phyloP scores from a whole-genome alignment of 1,284 basidiomycete species.

The Acaromyces ingoldii region DNA sequence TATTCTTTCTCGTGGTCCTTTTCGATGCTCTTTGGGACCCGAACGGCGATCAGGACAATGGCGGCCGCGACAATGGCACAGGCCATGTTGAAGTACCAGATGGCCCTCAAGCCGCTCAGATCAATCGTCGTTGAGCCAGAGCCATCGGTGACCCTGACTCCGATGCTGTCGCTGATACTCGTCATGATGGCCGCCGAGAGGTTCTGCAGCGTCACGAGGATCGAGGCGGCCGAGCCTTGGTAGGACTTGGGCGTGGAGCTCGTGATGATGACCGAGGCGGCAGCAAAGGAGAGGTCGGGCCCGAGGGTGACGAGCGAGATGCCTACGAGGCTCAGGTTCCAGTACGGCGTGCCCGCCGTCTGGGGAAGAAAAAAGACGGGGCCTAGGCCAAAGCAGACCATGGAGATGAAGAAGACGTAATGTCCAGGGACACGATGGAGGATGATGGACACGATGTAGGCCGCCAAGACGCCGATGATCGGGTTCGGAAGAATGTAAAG shows the following conservation, averaged over 20 bases:
- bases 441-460: conserved; percentile 13
- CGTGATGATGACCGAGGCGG: conserved; percentile 23
- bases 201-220: conserved; percentile 25
- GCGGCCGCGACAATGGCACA: conserved; percentile 5
- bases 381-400: conserved; percentile 16
- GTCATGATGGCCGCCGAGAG: conserved; percentile 20
- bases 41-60: conserved; percentile 8
- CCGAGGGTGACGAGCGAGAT: conserved; percentile 17
- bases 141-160: conserved; percentile 7
- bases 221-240: conserved; percentile 19
- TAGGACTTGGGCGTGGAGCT: conserved; percentile 12
- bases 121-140: neutral
- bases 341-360: conserved; percentile 16
- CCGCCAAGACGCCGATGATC: conserved; percentile 16
- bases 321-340: conserved; percentile 20
- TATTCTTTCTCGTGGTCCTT: conserved; percentile 14
- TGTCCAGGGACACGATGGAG: conserved; percentile 17
- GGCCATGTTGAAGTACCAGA: conserved; percentile 19
- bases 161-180: conserved; percentile 16
- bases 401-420: conserved; percentile 9
- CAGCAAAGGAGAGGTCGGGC: conserved; percentile 18
- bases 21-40: conserved; percentile 21
- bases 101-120: conserved; percentile 3
- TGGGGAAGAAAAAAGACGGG: conserved; percentile 21
- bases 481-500: conserved; percentile 21